Conservation (phyloP, 306 rosid species). For the Trifolium pratense region DNA sequence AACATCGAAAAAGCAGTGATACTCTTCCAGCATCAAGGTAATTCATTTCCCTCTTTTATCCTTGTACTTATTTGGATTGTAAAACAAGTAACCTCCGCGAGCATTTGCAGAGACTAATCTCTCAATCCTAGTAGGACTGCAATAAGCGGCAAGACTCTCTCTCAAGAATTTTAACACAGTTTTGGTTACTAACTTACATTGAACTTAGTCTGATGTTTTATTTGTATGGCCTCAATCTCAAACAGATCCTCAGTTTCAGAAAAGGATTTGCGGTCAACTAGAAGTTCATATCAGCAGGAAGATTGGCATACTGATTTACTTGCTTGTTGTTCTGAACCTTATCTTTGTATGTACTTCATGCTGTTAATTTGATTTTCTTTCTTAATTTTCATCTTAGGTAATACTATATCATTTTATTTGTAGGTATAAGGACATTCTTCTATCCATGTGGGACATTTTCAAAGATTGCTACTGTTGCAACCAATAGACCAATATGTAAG, state of each 20-base stretch:
- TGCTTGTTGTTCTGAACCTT: slow-evolving; percentile 91
- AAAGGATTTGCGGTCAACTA: slow-evolving; percentile 62
- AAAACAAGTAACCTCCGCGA: neutral
- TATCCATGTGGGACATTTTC: slow-evolving; percentile 94
- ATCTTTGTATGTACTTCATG: slow-evolving; percentile 68
- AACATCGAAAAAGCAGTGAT: slow-evolving; percentile 52
- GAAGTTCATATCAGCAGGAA: slow-evolving; percentile 66
- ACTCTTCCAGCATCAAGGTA: slow-evolving; percentile 64
- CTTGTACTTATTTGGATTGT: neutral
- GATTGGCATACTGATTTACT: slow-evolving; percentile 96
- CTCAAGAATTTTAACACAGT: neutral
- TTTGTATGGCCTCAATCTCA: slow-evolving; percentile 51
- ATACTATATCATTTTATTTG: slow-evolving; percentile 28
- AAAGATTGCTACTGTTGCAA: slow-evolving; percentile 83
- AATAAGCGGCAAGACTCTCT: neutral
- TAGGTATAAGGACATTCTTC: slow-evolving; percentile 90
- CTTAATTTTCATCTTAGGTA: slow-evolving; percentile 19
- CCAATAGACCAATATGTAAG: slow-evolving; percentile 86
- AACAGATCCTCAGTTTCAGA: slow-evolving; percentile 64
- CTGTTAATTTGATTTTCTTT: slow-evolving; percentile 17
- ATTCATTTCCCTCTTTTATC: slow-evolving; percentile 13
- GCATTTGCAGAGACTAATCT: neutral
- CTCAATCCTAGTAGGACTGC: neutral
- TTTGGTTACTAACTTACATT: slow-evolving; percentile 27
- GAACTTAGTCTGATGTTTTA: slow-evolving; percentile 28